A percentile compares a stretch with the other conserved stretches of the same genome.
These are phyloP conservation scores for Hortiboletus flavorubellus DNA, from an alignment of 768 basidiomycete species.

Conservation along the genomic window DNA sequence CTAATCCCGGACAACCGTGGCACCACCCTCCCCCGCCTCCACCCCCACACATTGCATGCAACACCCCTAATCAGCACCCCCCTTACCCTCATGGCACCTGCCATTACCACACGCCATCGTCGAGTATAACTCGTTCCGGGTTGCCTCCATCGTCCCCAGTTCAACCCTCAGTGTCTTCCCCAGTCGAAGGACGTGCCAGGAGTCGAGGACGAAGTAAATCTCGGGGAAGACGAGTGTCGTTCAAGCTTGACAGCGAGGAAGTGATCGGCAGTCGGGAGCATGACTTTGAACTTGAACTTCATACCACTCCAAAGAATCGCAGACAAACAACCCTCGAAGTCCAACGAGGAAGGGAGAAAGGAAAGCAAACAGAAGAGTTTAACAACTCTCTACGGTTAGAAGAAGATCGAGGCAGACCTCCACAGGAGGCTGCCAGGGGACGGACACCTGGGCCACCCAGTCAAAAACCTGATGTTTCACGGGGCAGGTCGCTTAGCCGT, in stretches of 20 bases:
- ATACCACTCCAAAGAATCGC: constrained; percentile 2
- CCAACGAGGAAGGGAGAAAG: constrained; percentile 18
- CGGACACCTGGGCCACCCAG: constrained; percentile 27
- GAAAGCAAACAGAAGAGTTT: constrained; percentile 5
- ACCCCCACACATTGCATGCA: constrained; percentile 7
- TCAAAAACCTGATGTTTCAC: constrained; percentile 13
- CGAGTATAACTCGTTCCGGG: constrained; percentile 43
- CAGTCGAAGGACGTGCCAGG: constrained; percentile 33
- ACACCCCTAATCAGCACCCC: constrained; percentile 9
- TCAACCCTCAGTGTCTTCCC: constrained; percentile 37
- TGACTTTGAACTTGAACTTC: constrained; percentile 1
- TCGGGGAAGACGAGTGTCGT: constrained; percentile 55
- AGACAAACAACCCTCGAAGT: constrained; percentile 3
- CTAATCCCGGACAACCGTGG: constrained; percentile 25
- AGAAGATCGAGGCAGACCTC: constrained; percentile 12
- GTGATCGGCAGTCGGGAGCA: constrained; percentile 2
- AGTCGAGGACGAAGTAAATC: constrained; percentile 48
- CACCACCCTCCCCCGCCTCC: constrained; percentile 3
- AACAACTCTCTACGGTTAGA: constrained; percentile 11
- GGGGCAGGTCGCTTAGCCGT: constrained; percentile 22
- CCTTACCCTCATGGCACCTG: constrained; percentile 19
- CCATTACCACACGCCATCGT: constrained; percentile 30
- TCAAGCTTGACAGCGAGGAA: constrained; percentile 39
- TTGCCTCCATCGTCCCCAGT: constrained; percentile 54
- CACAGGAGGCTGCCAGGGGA: constrained; percentile 15